Evolutionary conservation across 495 filamentous ascomycete species (phyloP), one percentile per base, ranked within the genome.

Genomic region (Pseudotulostoma volvatum): DNA sequence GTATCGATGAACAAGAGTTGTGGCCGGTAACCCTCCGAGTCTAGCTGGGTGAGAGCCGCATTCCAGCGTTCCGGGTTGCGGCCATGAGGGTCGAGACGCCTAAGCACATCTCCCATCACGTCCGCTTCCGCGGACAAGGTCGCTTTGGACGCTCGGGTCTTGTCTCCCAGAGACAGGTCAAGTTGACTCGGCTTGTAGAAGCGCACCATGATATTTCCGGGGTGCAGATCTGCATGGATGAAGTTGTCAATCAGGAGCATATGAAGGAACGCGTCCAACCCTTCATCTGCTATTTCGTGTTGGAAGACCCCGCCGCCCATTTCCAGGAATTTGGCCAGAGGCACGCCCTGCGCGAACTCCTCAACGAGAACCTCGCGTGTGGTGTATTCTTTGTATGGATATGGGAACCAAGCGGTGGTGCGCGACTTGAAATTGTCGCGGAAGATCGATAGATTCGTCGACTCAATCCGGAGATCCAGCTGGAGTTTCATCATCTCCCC

Each of bases 211-310:
- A 99, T 96, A 54, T 99, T 99, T 5, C 92, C 92, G 0, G 92
- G 92, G 49, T 99, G 92, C 7, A 99, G 65, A 57, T 99, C 92
- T n/a, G 92, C 90, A 48, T 99, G 92, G 37, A 95, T 76, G 53
- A 99, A 99, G 51, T 99, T 96, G 54, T 99, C 92, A 37, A 99
- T 79, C 9, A 99, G 68, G 2, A 99, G 67, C 92, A 99, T 99
- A 43, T 84, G 84, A 39, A 99, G 57, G 60, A 99, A 99, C n/a
- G 87, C 86, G 50, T 99, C 85, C 4, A 99, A 73, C 3, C 92
- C 92, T 65, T 96, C 88, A 44, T 90, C 79, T 8, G 90, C 84
- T 41, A 99, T 93, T 36, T 95, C 92, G 41, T 79, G 71, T 52
- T 94, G 86, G 57, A 92, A 99, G 3, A 83, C 74, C 2, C 92